Evolutionary conservation across 306 rosid species (phyloP).

Genomic region (Purshia tridentata): DNA sequence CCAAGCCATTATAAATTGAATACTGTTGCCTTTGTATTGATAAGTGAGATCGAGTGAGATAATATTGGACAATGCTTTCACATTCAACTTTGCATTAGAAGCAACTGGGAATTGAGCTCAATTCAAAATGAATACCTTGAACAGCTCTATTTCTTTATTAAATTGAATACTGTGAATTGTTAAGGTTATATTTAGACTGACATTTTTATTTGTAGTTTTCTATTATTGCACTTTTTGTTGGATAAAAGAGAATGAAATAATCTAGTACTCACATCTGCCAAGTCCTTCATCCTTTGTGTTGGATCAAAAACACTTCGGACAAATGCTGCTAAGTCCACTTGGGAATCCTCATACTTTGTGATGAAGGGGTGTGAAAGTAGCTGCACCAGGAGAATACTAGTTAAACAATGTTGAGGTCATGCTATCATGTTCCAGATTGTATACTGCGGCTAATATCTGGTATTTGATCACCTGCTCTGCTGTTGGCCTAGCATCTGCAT

Average conservation of each 20-base stretch:
- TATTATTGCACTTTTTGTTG: constrained; percentile 3
- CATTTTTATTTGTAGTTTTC: background rate
- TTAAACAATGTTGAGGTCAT: constrained; percentile 26
- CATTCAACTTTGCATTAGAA: background rate
- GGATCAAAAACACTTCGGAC: constrained; percentile 89
- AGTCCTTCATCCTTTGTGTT: constrained; percentile 86
- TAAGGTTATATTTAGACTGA: background rate
- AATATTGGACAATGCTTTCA: background rate
- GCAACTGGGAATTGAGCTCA: background rate
- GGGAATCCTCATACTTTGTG: constrained; percentile 48
- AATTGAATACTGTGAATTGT: background rate
- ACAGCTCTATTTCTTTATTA: background rate
- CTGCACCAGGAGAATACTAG: constrained; percentile 48
- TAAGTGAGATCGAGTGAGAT: background rate
- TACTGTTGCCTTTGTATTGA: background rate
- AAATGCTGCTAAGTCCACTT: constrained; percentile 72
- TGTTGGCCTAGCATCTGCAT: constrained; percentile 84
- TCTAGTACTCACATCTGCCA: constrained; percentile 82
- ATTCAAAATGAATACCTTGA: no score
- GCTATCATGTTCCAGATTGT: constrained; percentile 9
- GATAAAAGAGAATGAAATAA: constrained; percentile 5
- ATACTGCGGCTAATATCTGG: constrained; percentile 13
- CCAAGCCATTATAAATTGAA: background rate
- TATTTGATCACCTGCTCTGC: constrained; percentile 75
- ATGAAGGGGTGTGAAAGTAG: constrained; percentile 86